Percentiles rank a stretch among this genome's conserved stretches.
Evolutionary conservation across 768 basidiomycete genomes (phyloP).

Genomic region (Kwoniella sp.): DNA sequence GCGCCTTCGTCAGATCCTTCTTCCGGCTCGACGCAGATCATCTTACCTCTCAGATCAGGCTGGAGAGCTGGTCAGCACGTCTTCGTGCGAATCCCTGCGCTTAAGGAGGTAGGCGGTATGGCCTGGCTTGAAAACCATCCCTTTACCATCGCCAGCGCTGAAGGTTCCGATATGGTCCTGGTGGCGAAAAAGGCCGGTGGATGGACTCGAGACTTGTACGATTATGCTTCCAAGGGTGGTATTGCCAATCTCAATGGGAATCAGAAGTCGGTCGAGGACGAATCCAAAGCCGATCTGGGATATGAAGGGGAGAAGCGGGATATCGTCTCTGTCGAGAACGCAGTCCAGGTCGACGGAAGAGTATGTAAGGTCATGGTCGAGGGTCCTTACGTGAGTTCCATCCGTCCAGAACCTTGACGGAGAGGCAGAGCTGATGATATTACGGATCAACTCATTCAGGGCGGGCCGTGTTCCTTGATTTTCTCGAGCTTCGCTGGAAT

Average conservation of each 20-base stretch:
- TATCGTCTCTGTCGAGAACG: conserved; percentile 2
- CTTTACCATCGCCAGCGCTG: conserved; percentile 75
- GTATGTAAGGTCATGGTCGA: conserved; percentile 61
- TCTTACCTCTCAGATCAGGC: conserved; percentile 68
- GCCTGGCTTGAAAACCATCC: conserved; percentile 69
- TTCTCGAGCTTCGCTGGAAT: conserved; percentile 68
- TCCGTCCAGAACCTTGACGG: too few species aligned
- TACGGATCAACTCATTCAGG: conserved; percentile 34
- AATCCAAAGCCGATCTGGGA: background rate
- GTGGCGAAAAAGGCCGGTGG: conserved; percentile 68
- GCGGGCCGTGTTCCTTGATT: conserved; percentile 62
- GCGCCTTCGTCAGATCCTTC: conserved; percentile 57
- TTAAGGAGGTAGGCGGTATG: conserved; percentile 28
- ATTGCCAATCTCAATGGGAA: background rate
- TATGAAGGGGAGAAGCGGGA: conserved; percentile 9
- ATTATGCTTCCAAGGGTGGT: conserved; percentile 59
- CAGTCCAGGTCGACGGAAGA: conserved; percentile 8
- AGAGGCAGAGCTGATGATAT: background rate
- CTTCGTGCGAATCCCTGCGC: conserved; percentile 66
- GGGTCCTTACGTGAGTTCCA: conserved; percentile 62
- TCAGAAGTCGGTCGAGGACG: background rate
- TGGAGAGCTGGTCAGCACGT: conserved; percentile 86
- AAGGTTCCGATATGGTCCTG: conserved; percentile 64
- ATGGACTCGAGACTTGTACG: conserved; percentile 67
- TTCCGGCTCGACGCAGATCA: conserved; percentile 66